Conservation (phyloP, 2,329 filamentous ascomycete genomes). For the Cordyceps militaris region DNA sequence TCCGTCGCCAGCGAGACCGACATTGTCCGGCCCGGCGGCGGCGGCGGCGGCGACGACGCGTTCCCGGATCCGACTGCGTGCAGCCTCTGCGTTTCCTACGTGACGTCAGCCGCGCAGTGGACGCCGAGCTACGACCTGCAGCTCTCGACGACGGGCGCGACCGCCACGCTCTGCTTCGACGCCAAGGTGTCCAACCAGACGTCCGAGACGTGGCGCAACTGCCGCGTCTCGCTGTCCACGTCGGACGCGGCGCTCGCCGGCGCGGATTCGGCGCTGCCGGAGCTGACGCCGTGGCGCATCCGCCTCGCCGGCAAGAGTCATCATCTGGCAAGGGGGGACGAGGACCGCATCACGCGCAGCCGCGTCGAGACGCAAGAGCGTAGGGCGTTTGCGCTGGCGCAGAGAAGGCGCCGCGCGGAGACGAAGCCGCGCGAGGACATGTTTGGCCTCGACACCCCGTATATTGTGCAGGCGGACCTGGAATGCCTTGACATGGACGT, state of each 20-base stretch:
- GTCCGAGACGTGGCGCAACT: slow-evolving; percentile 56
- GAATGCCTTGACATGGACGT: too few relatives aligned
- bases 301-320: slow-evolving; percentile 25
- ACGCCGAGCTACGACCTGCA: slow-evolving; percentile 54
- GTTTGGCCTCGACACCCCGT: slow-evolving; percentile 4
- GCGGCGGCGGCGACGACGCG: slow-evolving; percentile 39
- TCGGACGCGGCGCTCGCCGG: slow-evolving; percentile 53
- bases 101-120: slow-evolving; percentile 53
- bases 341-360: slow-evolving; percentile 26
- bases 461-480: too few relatives aligned
- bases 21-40: slow-evolving; percentile 29
- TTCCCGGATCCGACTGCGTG: slow-evolving; percentile 25
- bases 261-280: slow-evolving; percentile 48
- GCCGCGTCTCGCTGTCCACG: slow-evolving; percentile 54
- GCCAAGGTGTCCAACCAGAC: slow-evolving; percentile 56
- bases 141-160: slow-evolving; percentile 48
- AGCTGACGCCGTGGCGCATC: slow-evolving; percentile 50
- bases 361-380: slow-evolving; percentile 28
- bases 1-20: slow-evolving; percentile 24
- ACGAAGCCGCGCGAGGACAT: slow-evolving; percentile 12
- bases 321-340: background rate
- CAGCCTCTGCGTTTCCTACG: slow-evolving; percentile 50
- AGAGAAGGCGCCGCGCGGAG: slow-evolving; percentile 12
- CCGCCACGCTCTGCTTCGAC: slow-evolving; percentile 51
- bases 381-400: slow-evolving; percentile 20